Base-by-base conservation (phyloP, 768 basidiomycete species). In the Sarcodon sp. region DNA sequence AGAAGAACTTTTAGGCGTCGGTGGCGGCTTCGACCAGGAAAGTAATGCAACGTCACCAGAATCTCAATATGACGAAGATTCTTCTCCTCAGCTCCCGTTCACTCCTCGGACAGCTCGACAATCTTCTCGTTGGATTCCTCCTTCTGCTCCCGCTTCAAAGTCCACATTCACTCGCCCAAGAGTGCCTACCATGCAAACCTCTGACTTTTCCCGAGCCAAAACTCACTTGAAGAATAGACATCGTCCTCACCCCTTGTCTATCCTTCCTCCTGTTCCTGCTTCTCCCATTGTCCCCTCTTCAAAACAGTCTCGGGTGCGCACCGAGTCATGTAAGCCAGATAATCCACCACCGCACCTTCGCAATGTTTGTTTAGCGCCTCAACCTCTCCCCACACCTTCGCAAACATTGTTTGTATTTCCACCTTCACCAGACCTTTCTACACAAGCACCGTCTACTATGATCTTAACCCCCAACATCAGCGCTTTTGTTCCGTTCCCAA, bases 371-470 rank as follows among this genome's bases (percentile, higher is more conserved):
- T 4, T 55, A n/a, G 53, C 59, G 32, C 47, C 36, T 48, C 45
- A 47, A 39, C 43, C 27, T 39, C 32, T 38, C 48, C 33, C 47
- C 55, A 74, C 80, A 33, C 83, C 84, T 33, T 86, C 87, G 1
- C 88, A 90, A 59, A 90, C 87, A 0, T 70, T 90, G 43, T 89
- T 90, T 55, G 80, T 90, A 35, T 90, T 90, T 59, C 87, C 87
- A 1, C 86, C 87, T 33, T 89, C 87, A 4, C 86, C 76, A 63
- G 71, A 61, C 31, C 55, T 58, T 44, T 71, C 69, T 56, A 69
- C 77, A 41, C 74, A 65, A 35, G 87, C 83, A 46, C 85, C 88
- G 27, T 84, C 86, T 43, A 84, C 87, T 34, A 80, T 89, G 78
- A 88, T 83, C 35, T 67, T 90, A 47, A 86, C 77, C 41, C 83